Base-by-base conservation (phyloP, 768 basidiomycete species). In the Phylloporus sp. region DNA sequence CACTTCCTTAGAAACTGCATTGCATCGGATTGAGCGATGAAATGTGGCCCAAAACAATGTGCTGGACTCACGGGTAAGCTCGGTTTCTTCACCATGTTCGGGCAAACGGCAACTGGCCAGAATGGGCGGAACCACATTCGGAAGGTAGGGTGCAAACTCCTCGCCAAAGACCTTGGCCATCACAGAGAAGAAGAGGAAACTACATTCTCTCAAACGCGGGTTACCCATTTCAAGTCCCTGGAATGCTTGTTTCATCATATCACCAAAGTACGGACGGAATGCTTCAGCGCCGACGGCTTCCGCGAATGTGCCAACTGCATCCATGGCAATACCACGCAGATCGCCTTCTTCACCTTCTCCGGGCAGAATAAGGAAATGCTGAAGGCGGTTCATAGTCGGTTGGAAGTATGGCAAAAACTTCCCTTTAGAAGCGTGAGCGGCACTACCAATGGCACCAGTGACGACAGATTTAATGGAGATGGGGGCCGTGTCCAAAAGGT, bases 91-190 rank as follows among this genome's bases (percentile, higher is more conserved):
- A 29, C 85, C 86, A 45, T 86, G 80, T 72, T 98, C 95, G 40
- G 74, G 70, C 72, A 97, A 93, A 58, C 82, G 80, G 72, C 89
- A 87, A 65, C 89, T 94, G 26, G 75, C 74, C 58, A 98, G 66
- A 57, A 99, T 80, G 44, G 90, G 79, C 24, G 95, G 93, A 27
- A 99, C 82, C 54, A 97, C 91, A 54, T 79, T 82, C 8, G 85
- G 80, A 29, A 98, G 80, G 72, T 93, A 97, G 3, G 79, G 78
- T 2, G 92, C 86, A 61, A 98, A 98, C 62, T 98, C 94, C 51
- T 91, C 91, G 44, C 84, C 90, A 63, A 97, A 99, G 16, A 99
- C 93, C 43, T 88, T 81, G n/a, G 94, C 90, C 89, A 99, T 95
- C 56, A 95, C 93, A 50, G 94, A 92, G 62, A 98, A 98, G 83